phyloP scores from a whole-genome alignment of 169 alveolate species.

The Cyclospora cayetanensis region DNA sequence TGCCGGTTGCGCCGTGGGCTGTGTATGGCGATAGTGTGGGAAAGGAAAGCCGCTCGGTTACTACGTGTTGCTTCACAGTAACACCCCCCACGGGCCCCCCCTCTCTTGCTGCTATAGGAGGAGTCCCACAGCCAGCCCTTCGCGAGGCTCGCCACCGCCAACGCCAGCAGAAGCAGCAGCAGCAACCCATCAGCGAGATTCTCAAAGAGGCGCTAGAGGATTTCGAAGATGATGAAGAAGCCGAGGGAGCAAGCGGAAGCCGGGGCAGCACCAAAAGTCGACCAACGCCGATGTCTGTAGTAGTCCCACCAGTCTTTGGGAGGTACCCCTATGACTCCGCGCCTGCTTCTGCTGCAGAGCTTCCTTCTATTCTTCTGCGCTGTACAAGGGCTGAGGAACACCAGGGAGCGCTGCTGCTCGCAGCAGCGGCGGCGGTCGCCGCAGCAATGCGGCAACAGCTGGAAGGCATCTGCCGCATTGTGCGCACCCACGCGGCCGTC shows the following conservation, averaged over 20 bases:
- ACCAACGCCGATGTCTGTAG: background rate
- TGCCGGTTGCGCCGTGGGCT: constrained; percentile 31
- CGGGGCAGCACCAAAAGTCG: constrained; percentile 45
- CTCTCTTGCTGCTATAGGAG: background rate
- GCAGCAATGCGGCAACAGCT: constrained; percentile 62
- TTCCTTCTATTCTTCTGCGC: constrained; percentile 58
- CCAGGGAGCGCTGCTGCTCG: constrained; percentile 57
- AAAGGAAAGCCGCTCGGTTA: background rate
- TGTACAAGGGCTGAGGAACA: constrained; percentile 62
- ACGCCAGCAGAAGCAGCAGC: constrained; percentile 53
- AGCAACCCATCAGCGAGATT: constrained; percentile 40
- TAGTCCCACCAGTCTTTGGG: constrained; percentile 32
- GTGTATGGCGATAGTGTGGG: background rate
- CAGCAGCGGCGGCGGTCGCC: constrained; percentile 66
- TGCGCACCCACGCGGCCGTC: constrained; percentile 42
- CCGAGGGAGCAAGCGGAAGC: background rate
- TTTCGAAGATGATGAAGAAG: background rate
- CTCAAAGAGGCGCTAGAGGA: constrained; percentile 41
- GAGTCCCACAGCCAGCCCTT: background rate
- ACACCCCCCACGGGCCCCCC: background rate
- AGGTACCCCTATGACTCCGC: constrained; percentile 14
- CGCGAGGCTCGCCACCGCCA: constrained; percentile 20
- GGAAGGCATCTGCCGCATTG: constrained; percentile 11
- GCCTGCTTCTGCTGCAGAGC: constrained; percentile 62
- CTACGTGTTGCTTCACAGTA: constrained; percentile 16